Percentiles rank a stretch among this genome's conserved stretches.
phyloP scores from a whole-genome alignment of 352 stramenopile genomes.

The Phytophthora niederhauseri region DNA sequence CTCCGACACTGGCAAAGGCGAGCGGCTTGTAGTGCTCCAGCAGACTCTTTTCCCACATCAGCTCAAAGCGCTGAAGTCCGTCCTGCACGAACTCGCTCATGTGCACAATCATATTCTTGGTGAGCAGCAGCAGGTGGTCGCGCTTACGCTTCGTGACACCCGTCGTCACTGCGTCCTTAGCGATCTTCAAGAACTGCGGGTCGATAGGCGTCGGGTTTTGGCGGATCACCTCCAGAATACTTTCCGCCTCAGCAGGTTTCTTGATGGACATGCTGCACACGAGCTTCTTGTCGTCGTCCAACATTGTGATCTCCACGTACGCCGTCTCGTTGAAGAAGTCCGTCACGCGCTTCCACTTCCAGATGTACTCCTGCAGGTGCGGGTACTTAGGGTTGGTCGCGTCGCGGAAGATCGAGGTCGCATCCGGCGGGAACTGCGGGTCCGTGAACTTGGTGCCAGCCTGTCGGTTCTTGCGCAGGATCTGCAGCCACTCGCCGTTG shows the following conservation, averaged over 20 bases:
- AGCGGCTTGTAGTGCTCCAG: constrained; percentile 83
- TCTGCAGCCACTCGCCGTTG: constrained; percentile 73
- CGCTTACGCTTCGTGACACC: constrained; percentile 69
- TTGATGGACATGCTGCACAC: constrained; percentile 89
- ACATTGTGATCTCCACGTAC: constrained; percentile 86
- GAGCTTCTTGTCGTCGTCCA: constrained; percentile 83
- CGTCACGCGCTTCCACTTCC: constrained; percentile 86
- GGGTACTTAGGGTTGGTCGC: constrained; percentile 67
- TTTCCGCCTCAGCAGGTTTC: constrained; percentile 73
- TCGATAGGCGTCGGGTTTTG: constrained; percentile 56
- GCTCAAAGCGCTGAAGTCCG: constrained; percentile 76
- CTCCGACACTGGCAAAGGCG: constrained; percentile 70
- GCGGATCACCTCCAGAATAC: constrained; percentile 67
- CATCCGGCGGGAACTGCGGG: constrained; percentile 75
- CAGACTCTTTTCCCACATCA: constrained; percentile 88
- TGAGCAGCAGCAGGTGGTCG: constrained; percentile 79
- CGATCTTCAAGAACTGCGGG: constrained; percentile 64
- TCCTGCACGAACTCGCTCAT: constrained; percentile 87
- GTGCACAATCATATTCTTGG: constrained; percentile 87
- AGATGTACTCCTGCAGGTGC: constrained; percentile 78
- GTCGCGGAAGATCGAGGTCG: constrained; percentile 72
- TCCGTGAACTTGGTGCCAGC: constrained; percentile 83
- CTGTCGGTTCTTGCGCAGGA: constrained; percentile 76
- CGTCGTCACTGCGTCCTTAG: constrained; percentile 67
- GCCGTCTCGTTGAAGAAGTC: constrained; percentile 88